Conservation (phyloP, 441 rosid species). For the Adansonia rubrostipa region DNA sequence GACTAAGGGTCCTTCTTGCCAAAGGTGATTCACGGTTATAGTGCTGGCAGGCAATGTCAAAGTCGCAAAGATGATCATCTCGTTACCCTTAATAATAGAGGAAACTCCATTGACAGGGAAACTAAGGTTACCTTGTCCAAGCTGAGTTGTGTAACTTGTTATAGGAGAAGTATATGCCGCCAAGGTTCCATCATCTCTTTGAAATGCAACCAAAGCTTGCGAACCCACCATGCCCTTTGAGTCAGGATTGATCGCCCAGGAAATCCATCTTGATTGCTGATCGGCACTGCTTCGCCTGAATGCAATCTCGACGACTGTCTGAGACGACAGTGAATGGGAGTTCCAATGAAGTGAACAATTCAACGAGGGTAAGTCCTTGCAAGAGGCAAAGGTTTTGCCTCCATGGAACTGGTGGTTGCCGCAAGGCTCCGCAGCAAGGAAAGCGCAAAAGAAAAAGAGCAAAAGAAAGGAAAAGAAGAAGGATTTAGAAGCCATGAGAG, state of each 20-base stretch:
- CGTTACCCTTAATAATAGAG: slow-evolving; percentile 14
- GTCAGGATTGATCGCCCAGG: slow-evolving; percentile 37
- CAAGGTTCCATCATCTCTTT: slow-evolving; percentile 28
- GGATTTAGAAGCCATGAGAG: too few species aligned
- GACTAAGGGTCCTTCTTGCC: slow-evolving; percentile 35
- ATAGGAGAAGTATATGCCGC: slow-evolving; percentile 33
- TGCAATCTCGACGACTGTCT: slow-evolving; percentile 21
- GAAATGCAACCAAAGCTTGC: slow-evolving; percentile 35
- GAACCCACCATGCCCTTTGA: slow-evolving; percentile 32
- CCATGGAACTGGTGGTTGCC: too few species aligned
- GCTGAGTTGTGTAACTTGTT: slow-evolving; percentile 19
- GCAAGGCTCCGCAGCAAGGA: too few species aligned
- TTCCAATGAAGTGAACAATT: slow-evolving; percentile 22
- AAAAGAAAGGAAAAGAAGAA: too few species aligned
- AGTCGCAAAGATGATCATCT: slow-evolving; percentile 37
- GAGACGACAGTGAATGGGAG: slow-evolving; percentile 21
- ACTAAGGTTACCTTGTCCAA: slow-evolving; percentile 29
- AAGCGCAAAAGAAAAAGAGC: too few species aligned
- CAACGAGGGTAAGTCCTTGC: too few species aligned
- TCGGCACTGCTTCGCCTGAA: slow-evolving; percentile 25
- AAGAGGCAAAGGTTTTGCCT: too few species aligned
- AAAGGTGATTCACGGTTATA: slow-evolving; percentile 30
- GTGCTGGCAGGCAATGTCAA: slow-evolving; percentile 20
- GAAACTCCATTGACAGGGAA: slow-evolving; percentile 25
- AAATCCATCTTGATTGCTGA: slow-evolving; percentile 26